Conservation (phyloP, 192 early-diverging fungal genomes). For the Oehlia diaphana region DNA sequence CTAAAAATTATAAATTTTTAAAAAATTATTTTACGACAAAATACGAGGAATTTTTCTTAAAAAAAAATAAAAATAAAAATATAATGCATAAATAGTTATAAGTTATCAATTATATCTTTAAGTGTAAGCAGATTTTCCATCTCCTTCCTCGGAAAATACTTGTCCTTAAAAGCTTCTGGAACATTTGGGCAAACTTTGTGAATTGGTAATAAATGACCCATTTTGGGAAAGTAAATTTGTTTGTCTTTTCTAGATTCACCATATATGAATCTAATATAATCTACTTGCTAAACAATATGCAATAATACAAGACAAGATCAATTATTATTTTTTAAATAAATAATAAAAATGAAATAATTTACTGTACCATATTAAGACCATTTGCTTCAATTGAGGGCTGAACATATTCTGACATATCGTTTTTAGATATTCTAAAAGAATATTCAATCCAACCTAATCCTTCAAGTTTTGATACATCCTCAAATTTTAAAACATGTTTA, state of each 20-base stretch:
- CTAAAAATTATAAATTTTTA: too few relatives aligned
- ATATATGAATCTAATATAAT: background rate
- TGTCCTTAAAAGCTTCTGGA: background rate
- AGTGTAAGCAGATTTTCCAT: background rate
- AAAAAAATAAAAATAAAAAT: too few relatives aligned
- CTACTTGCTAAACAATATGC: background rate
- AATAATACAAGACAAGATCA: too few relatives aligned
- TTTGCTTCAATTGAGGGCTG: background rate
- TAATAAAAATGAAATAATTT: background rate
- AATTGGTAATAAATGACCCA: background rate
- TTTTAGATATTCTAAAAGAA: too few relatives aligned
- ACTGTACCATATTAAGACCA: background rate
- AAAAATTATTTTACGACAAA: too few relatives aligned
- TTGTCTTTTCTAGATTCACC: background rate
- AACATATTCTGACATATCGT: rapidly evolving
- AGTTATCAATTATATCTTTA: background rate
- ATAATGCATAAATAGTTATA: too few relatives aligned
- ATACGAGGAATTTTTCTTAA: too few relatives aligned
- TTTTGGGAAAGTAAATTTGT: too few relatives aligned
- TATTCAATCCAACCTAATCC: background rate
- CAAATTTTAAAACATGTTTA: background rate
- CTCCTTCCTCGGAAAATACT: background rate
- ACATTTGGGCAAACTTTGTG: background rate
- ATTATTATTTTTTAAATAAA: background rate
- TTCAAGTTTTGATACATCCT: background rate